These are phyloP conservation scores for Trichosporon inkin DNA, from an alignment of 1,284 basidiomycete genomes.

Conservation along the genomic window DNA sequence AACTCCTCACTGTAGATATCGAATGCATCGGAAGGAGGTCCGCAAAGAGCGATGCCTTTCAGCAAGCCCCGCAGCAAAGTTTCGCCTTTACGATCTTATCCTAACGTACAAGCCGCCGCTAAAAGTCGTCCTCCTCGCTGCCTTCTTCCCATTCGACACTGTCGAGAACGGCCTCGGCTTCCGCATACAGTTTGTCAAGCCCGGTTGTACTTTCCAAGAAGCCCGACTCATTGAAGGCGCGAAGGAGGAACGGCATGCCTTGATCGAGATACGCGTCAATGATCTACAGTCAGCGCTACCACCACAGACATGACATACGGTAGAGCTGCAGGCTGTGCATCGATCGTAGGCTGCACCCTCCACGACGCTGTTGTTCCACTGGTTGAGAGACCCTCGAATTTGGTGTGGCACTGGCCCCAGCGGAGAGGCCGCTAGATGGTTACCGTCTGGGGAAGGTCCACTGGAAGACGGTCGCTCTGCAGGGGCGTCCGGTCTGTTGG, in stretches of 20 bases:
- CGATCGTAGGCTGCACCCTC: slow-evolving; percentile 78
- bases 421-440: slow-evolving; percentile 53
- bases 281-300: slow-evolving; percentile 55
- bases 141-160: slow-evolving; percentile 27
- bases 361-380: slow-evolving; percentile 78
- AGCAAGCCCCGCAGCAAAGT: too few relatives aligned
- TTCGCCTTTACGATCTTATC: too few relatives aligned
- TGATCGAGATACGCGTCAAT: slow-evolving; percentile 67
- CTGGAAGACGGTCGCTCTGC: slow-evolving; percentile 47
- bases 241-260: slow-evolving; percentile 73
- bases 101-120: neutral
- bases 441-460: neutral
- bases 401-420: slow-evolving; percentile 91
- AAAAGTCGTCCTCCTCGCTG: slow-evolving; percentile 9
- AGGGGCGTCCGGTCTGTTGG: slow-evolving; percentile 60
- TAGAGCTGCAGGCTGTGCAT: slow-evolving; percentile 86
- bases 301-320: slow-evolving; percentile 53
- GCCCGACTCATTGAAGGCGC: slow-evolving; percentile 78
- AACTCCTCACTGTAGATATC: too few relatives aligned
- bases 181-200: slow-evolving; percentile 73
- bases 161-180: slow-evolving; percentile 53
- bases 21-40: too few relatives aligned
- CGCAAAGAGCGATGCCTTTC: too few relatives aligned
- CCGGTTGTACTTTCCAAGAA: slow-evolving; percentile 81
- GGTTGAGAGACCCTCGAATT: slow-evolving; percentile 79